These are phyloP conservation scores for Eucalyptus rudis DNA, from an alignment of 345 rosid genomes.

Conservation along the genomic window DNA sequence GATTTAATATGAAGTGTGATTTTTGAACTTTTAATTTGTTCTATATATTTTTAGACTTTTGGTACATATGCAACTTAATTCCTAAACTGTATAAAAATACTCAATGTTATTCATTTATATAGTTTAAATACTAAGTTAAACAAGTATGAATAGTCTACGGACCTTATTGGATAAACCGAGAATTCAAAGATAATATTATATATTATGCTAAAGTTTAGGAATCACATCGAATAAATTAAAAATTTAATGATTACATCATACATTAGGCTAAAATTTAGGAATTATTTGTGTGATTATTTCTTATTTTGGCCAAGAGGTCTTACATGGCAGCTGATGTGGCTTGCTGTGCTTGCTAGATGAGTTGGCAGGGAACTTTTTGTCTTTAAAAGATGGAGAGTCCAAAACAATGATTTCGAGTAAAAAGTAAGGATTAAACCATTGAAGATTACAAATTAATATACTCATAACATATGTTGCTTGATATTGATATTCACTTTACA, in stretches of 20 bases:
- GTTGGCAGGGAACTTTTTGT: not conserved
- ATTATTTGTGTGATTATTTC: too few species aligned
- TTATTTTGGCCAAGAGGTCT: not conserved
- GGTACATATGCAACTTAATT: not conserved
- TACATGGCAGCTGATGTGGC: not conserved
- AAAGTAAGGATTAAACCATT: not conserved
- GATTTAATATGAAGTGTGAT: rapidly evolving
- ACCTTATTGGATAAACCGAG: rapidly evolving
- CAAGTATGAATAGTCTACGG: rapidly evolving
- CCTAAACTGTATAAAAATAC: rapidly evolving
- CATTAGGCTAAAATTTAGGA: rapidly evolving
- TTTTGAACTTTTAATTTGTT: rapidly evolving
- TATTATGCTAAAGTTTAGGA: rapidly evolving
- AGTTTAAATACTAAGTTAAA: too few species aligned
- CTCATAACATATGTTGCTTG: not conserved
- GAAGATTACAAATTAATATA: not conserved
- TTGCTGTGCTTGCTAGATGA: rapidly evolving
- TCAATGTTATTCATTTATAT: rapidly evolving
- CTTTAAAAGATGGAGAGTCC: not conserved
- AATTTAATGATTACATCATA: rapidly evolving
- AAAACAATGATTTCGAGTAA: not conserved
- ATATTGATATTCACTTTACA: rapidly evolving
- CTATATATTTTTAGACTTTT: rapidly evolving
- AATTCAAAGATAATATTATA: too few species aligned
- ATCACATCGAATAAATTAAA: rapidly evolving